Percentiles rank a stretch among this genome's conserved stretches.
These are phyloP conservation scores for Xylaria sp. DNA, from an alignment of 2,329 filamentous ascomycete species.

Conservation along the genomic window DNA sequence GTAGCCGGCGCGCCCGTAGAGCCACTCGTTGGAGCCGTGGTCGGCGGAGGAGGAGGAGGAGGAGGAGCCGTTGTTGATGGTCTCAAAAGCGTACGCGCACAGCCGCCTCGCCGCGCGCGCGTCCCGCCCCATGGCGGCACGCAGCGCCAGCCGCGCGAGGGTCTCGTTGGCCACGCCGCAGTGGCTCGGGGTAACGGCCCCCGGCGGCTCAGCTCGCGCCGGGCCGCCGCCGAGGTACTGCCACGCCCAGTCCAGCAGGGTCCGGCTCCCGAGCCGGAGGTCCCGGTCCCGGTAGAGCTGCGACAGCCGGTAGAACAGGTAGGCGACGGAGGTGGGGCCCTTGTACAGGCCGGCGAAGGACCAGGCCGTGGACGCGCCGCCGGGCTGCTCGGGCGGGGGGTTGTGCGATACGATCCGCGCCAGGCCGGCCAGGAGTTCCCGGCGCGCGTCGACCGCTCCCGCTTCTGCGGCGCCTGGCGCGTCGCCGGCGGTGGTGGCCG, in stretches of 20 bases:
- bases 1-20: constrained; percentile 69
- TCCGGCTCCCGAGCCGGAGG: constrained; percentile 47
- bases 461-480: no score
- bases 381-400: constrained; percentile 34
- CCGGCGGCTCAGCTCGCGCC: constrained; percentile 37
- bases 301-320: constrained; percentile 56
- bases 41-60: no score
- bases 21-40: constrained; percentile 60
- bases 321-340: constrained; percentile 59
- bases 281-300: constrained; percentile 45
- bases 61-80: no score
- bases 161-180: constrained; percentile 56
- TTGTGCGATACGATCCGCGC: constrained; percentile 25
- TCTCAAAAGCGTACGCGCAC: constrained; percentile 44
- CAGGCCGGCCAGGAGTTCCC: constrained; percentile 30
- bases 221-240: constrained; percentile 48
- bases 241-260: constrained; percentile 49
- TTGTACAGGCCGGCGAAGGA: constrained; percentile 51
- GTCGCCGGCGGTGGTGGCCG: neutral
- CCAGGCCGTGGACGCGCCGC: constrained; percentile 35
- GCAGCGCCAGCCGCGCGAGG: constrained; percentile 50
- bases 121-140: constrained; percentile 46
- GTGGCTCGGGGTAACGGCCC: constrained; percentile 39
- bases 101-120: constrained; percentile 42
- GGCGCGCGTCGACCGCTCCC: constrained; percentile 12